Percentiles rank a stretch among this genome's conserved stretches.
phyloP scores from a whole-genome alignment of 768 basidiomycete species.

The Filobasidium floriforme region DNA sequence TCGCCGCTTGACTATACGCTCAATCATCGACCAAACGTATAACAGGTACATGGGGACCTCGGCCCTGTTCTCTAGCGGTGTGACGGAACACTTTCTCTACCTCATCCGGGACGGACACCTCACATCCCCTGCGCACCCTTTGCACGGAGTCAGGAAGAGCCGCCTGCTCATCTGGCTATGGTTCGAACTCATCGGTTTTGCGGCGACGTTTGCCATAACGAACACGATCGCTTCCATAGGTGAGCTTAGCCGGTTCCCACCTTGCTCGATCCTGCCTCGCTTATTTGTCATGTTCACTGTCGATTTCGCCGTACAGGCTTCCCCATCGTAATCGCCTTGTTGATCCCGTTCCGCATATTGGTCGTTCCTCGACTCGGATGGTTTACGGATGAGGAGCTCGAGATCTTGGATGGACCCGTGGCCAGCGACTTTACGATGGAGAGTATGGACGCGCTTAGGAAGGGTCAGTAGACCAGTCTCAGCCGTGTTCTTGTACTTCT shows the following conservation, averaged over 20 bases:
- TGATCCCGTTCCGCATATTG: conserved; percentile 66
- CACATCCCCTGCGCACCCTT: conserved; percentile 58
- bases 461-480: too few species aligned
- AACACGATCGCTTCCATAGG: conserved; percentile 57
- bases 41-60: conserved; percentile 74
- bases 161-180: conserved; percentile 63
- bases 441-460: neutral
- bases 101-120: conserved; percentile 64
- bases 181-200: conserved; percentile 75
- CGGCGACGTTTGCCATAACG: conserved; percentile 78
- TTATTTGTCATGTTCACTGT: neutral
- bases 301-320: conserved; percentile 51
- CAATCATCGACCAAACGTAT: neutral
- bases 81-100: conserved; percentile 71
- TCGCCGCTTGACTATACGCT: neutral
- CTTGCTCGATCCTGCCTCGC: neutral
- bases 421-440: conserved; percentile 49
- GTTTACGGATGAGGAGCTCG: conserved; percentile 69
- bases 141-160: conserved; percentile 64
- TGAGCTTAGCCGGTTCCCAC: neutral
- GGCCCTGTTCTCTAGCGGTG: conserved; percentile 70
- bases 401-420: conserved; percentile 78
- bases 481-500: too few species aligned
- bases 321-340: conserved; percentile 74
- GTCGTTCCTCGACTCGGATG: conserved; percentile 62